Percentiles rank a stretch among this genome's conserved stretches.
These are phyloP conservation scores for Colletotrichum tropicicola DNA, from an alignment of 2,329 filamentous ascomycete genomes.

Conservation along the genomic window DNA sequence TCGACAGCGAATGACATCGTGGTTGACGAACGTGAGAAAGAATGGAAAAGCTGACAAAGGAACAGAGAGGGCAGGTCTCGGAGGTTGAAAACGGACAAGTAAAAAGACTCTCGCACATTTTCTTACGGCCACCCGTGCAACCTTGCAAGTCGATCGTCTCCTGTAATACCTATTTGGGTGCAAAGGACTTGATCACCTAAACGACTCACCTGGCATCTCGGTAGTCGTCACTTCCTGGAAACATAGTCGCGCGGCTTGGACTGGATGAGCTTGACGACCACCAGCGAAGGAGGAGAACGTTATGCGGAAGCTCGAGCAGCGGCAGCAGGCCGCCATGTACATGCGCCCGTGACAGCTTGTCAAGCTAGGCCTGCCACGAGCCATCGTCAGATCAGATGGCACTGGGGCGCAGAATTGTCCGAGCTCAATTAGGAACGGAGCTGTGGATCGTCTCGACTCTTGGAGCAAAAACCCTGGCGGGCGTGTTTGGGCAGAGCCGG, in stretches of 20 bases:
- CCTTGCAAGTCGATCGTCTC: neutral
- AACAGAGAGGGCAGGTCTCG: neutral
- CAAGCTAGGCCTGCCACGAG: constrained; percentile 15
- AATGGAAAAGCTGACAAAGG: neutral
- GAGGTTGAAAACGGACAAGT: constrained; percentile 1
- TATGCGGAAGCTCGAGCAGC: constrained; percentile 2
- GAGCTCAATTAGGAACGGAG: constrained; percentile 17
- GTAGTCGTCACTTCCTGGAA: neutral
- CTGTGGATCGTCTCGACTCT: neutral
- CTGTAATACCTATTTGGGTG: neutral
- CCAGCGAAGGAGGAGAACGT: neutral
- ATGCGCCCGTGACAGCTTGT: constrained; percentile 28
- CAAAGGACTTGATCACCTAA: neutral
- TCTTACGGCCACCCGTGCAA: neutral
- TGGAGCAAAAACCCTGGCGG: neutral
- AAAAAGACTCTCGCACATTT: neutral
- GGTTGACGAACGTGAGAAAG: neutral
- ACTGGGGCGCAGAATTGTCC: constrained; percentile 19
- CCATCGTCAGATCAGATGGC: constrained; percentile 26
- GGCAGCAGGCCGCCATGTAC: constrained; percentile 10
- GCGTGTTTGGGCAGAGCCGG: neutral
- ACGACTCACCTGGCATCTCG: neutral
- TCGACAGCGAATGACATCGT: neutral
- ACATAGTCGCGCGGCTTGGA: neutral
- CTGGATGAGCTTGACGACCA: neutral